Percentiles rank a stretch among this genome's conserved stretches.
These are phyloP conservation scores for Phytophthora cryptogea DNA, from an alignment of 352 stramenopile species.

Conservation along the genomic window DNA sequence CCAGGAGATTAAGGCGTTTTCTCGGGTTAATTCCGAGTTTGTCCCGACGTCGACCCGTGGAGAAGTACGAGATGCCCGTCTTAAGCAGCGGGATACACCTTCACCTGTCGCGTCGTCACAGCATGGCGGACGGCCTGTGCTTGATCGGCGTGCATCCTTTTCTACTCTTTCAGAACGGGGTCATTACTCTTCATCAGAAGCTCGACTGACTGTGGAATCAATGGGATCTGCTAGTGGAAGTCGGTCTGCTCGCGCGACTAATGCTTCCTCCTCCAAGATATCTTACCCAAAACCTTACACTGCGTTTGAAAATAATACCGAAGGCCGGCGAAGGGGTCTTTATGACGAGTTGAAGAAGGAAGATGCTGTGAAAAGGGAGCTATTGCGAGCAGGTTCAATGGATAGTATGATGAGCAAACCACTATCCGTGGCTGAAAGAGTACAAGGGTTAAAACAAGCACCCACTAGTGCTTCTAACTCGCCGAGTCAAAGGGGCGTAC, in stretches of 20 bases:
- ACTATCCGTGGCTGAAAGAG: constrained; percentile 16
- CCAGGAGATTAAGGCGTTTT: constrained; percentile 12
- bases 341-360: constrained; percentile 32
- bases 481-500: constrained; percentile 16
- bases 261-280: constrained; percentile 11
- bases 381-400: constrained; percentile 29
- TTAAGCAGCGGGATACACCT: constrained; percentile 19
- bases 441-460: constrained; percentile 23
- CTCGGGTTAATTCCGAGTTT: constrained; percentile 8
- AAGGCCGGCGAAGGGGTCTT: constrained; percentile 20
- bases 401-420: constrained; percentile 30
- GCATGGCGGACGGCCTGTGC: constrained; percentile 23
- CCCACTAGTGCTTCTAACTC: constrained; percentile 21
- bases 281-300: constrained; percentile 16
- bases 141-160: constrained; percentile 63
- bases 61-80: constrained; percentile 22
- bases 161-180: constrained; percentile 22
- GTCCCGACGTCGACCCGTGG: constrained; percentile 5
- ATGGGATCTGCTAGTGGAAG: constrained; percentile 21
- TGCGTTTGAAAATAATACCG: constrained; percentile 8
- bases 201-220: constrained; percentile 1
- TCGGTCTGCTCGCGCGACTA: constrained; percentile 18
- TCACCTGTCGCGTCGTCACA: constrained; percentile 17
- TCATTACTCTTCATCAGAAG: constrained; percentile 15
- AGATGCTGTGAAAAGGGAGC: constrained; percentile 25